Evolutionary conservation across 345 rosid genomes (phyloP), one percentile per base, ranked within the genome.

Genomic region (Citrus australasica): DNA sequence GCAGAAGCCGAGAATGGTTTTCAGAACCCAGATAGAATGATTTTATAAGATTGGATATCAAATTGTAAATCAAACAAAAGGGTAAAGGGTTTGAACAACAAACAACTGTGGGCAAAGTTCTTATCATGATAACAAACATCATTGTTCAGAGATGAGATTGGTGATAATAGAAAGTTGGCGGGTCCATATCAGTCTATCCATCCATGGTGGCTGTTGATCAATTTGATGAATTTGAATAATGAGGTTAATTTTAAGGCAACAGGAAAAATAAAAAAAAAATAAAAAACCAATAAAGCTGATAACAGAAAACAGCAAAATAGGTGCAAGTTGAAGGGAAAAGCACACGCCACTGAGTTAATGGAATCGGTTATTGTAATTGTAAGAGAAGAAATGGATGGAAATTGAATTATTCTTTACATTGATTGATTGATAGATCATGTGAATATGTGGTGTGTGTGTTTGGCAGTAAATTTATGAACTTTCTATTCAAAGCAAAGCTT

Each of bases 401-500:
- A 56, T 6, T 7, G 37, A 71, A 21, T 35, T 46, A 13, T 46
- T 46, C 51, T 46, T 46, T n/a, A n/a, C n/a, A n/a, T 46, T 46
- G 51, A 46, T 4, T 48, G 58, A 53, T 53, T 53, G 58, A 53
- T 17, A 16, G 1, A 59, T 73, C 74, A 32, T 73, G 80, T 46
- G 74, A 71, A 24, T 14, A 59, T 78, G 73, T 38, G 79, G 58
- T 42, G 38, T 9, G 62, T 68, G 62, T 68, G 85, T 79, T 75
- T 56, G 71, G 42, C 81, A 80, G 69, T 40, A 60, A 76, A 61
- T 75, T 84, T 11, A 13, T 46, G 3, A 11, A 77, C 87, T 86
- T 91, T 89, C 92, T 80, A 85, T 85, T 91, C 83, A 85, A 89
- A 88, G 93, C 89, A 81, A 93, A 90, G 94, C 81, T 81, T 88